phyloP scores from a whole-genome alignment of 129 eudicot genomes.

The Apium graveolens region DNA sequence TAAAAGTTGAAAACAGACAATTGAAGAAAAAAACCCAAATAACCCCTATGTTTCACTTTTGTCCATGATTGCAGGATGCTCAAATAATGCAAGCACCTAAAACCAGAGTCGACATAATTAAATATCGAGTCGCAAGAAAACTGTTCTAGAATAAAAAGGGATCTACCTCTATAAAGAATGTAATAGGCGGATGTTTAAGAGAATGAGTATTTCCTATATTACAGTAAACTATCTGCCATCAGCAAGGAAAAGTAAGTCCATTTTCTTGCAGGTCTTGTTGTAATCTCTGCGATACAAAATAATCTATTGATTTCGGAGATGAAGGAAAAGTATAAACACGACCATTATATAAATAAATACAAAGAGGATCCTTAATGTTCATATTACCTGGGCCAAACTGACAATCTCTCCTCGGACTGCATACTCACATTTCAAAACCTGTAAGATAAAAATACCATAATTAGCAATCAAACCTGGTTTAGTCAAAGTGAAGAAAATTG shows the following conservation, averaged over 20 bases:
- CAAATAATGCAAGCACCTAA: conserved; percentile 95
- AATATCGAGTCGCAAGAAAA: not conserved
- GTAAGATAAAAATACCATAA: too few species aligned
- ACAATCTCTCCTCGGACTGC: too few species aligned
- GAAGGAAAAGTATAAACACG: too few species aligned
- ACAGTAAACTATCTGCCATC: conserved; percentile 77
- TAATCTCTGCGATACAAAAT: too few species aligned
- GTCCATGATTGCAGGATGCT: conserved; percentile 92
- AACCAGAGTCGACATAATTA: conserved; percentile 14
- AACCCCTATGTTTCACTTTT: conserved; percentile 79
- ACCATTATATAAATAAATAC: too few species aligned
- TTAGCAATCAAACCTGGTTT: too few species aligned
- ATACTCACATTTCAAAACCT: too few species aligned
- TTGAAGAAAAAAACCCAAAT: conserved; percentile 53
- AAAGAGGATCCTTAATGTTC: too few species aligned
- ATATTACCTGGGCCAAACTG: too few species aligned
- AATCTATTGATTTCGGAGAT: too few species aligned
- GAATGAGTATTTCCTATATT: conserved; percentile 98
- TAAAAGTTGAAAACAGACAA: not conserved
- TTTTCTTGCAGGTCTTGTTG: too few species aligned
- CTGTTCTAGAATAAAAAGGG: not conserved
- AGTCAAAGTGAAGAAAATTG: too few species aligned
- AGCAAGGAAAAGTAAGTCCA: conserved; percentile 6
- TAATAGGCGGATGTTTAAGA: conserved; percentile 89
- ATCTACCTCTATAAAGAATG: conserved; percentile 92